Evolutionary conservation across 768 basidiomycete species (phyloP).

Genomic region (Mycena metata): DNA sequence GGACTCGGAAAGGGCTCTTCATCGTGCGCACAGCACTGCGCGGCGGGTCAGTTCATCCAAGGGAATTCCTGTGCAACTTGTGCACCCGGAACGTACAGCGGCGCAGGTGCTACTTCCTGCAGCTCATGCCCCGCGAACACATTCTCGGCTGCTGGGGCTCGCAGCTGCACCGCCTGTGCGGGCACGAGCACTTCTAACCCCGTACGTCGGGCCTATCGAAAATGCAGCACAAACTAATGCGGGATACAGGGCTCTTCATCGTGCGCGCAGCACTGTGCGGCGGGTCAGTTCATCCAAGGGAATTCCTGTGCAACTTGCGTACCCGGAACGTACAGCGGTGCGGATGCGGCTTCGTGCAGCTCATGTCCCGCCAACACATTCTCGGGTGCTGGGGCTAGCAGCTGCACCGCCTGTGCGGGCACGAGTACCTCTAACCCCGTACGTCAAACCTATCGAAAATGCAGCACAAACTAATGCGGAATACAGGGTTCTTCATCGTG

Average conservation of each 20-base stretch:
- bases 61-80: not conserved
- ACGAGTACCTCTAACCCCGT: not conserved
- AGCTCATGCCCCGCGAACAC: not conserved
- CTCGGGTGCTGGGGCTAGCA: not conserved
- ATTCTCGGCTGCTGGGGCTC: not conserved
- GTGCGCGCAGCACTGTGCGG: not conserved
- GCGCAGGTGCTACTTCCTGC: not conserved
- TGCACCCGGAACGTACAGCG: not conserved
- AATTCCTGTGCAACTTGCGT: not conserved
- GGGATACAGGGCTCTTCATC: too few species aligned
- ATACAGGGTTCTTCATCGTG: not conserved
- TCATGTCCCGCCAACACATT: not conserved
- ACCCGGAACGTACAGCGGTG: not conserved
- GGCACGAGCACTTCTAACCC: not conserved
- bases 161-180: not conserved
- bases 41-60: not conserved
- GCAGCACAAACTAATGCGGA: not conserved
- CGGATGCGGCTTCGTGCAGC: not conserved
- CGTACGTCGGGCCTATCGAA: not conserved
- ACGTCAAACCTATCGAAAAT: not conserved
- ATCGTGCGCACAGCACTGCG: not conserved
- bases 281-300: not conserved
- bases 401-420: not conserved
- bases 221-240: not conserved
- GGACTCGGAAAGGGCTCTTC: not conserved